These are phyloP conservation scores for Albophoma yamanashiensis DNA, from an alignment of 2,329 filamentous ascomycete genomes.

Conservation along the genomic window DNA sequence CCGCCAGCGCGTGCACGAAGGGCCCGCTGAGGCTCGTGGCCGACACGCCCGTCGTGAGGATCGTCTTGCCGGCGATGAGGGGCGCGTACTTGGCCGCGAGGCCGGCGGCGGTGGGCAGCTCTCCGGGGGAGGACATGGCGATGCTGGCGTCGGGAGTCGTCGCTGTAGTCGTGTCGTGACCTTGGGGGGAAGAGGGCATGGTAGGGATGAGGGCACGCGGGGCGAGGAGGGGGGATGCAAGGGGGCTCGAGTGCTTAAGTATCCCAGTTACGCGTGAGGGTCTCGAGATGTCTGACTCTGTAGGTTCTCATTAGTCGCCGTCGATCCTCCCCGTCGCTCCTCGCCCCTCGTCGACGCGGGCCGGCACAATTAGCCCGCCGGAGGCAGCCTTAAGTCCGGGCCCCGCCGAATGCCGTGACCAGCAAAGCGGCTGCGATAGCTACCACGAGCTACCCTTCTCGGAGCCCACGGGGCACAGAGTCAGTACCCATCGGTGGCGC, in stretches of 20 bases:
- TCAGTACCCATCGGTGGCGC: no score
- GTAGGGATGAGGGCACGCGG: background rate
- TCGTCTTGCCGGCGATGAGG: constrained; percentile 22
- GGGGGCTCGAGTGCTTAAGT: background rate
- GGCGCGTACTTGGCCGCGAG: constrained; percentile 16
- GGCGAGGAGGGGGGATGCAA: background rate
- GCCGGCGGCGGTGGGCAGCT: constrained; percentile 11
- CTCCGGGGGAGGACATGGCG: background rate
- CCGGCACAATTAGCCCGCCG: background rate
- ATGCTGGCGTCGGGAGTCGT: background rate
- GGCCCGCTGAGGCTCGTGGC: constrained; percentile 24
- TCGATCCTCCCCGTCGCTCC: no score
- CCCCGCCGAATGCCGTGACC: no score
- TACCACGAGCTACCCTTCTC: no score
- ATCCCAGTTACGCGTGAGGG: background rate
- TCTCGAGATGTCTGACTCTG: background rate
- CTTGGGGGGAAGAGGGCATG: no score
- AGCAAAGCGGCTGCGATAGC: no score
- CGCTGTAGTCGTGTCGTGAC: no score
- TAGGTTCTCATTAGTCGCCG: no score
- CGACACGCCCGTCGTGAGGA: constrained; percentile 32
- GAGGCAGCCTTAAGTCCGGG: background rate
- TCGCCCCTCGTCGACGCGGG: background rate
- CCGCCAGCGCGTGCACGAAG: constrained; percentile 19
- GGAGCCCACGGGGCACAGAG: no score